phyloP scores from a whole-genome alignment of 805 yeast genomes.

The Candida loeiensis region DNA sequence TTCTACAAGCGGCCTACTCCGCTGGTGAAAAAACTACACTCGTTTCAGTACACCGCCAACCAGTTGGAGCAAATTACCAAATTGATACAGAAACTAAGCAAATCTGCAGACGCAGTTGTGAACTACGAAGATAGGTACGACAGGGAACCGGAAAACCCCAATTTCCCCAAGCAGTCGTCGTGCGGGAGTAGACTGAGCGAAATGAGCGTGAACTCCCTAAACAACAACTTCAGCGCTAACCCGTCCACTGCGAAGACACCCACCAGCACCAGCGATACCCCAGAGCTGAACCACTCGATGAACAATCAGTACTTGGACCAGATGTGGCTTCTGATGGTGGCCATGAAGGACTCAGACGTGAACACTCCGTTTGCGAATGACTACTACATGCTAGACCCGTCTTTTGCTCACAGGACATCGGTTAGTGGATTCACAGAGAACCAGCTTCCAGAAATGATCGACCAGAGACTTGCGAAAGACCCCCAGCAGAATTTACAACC shows the following conservation, averaged over 20 bases:
- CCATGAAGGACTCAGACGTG: slow-evolving; percentile 8
- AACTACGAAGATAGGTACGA: slow-evolving; percentile 9
- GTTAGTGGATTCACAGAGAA: neutral
- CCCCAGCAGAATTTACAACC: neutral
- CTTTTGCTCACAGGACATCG: neutral
- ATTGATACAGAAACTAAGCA: slow-evolving; percentile 8
- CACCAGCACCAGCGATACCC: slow-evolving; percentile 4
- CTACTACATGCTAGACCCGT: slow-evolving; percentile 4
- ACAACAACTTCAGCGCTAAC: neutral
- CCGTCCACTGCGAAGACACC: slow-evolving; percentile 1
- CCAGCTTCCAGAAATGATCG: neutral
- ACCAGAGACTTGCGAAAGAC: neutral
- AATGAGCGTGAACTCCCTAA: neutral
- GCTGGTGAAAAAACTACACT: slow-evolving; percentile 8
- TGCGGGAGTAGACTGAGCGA: slow-evolving; percentile 3
- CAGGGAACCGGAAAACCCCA: slow-evolving; percentile 8
- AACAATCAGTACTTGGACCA: slow-evolving; percentile 11
- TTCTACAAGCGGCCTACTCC: slow-evolving; percentile 10
- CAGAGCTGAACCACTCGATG: slow-evolving; percentile 7
- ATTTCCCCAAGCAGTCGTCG: neutral
- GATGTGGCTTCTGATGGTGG: slow-evolving; percentile 14
- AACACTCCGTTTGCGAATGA: slow-evolving; percentile 3
- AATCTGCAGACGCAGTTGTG: slow-evolving; percentile 6
- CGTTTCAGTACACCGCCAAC: slow-evolving; percentile 11
- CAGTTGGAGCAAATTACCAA: slow-evolving; percentile 12